These are phyloP conservation scores for Cercophora scortea DNA, from an alignment of 495 filamentous ascomycete genomes.

Conservation along the genomic window DNA sequence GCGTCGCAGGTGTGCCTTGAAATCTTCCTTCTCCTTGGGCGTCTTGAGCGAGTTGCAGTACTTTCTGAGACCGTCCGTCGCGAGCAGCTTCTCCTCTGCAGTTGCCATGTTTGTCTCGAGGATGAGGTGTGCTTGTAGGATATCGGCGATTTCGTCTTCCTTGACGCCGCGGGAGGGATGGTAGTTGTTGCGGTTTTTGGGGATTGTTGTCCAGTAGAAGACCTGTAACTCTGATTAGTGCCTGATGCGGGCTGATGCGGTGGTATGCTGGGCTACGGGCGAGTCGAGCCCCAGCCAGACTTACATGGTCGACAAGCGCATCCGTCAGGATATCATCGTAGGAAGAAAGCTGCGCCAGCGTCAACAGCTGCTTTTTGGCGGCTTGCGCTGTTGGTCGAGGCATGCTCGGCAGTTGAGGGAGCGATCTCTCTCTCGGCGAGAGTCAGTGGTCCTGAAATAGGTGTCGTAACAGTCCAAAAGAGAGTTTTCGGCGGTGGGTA, in stretches of 20 bases:
- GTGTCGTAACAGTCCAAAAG: too few species aligned
- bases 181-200: constrained; percentile 88
- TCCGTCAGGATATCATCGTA: constrained; percentile 98
- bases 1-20: constrained; percentile 74
- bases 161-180: constrained; percentile 70
- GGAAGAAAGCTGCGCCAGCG: constrained; percentile 74
- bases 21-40: constrained; percentile 78
- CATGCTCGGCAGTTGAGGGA: constrained; percentile 2
- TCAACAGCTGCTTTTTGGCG: constrained; percentile 63
- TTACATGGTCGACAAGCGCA: constrained; percentile 87
- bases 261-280: not conserved
- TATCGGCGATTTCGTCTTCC: constrained; percentile 71
- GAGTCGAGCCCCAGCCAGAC: constrained; percentile 19
- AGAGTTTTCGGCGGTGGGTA: too few species aligned
- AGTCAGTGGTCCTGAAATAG: too few species aligned
- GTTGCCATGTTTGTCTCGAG: constrained; percentile 59
- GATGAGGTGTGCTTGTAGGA: constrained; percentile 71
- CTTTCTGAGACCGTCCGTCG: constrained; percentile 64
- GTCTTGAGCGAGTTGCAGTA: constrained; percentile 58
- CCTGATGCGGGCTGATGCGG: not conserved
- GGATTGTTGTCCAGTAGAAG: constrained; percentile 91
- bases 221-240: constrained; percentile 43
- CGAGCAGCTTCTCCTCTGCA: constrained; percentile 65
- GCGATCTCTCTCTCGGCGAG: too few species aligned
- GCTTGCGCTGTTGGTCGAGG: constrained; percentile 7